Evolutionary conservation across 805 yeast species (phyloP).

Genomic region (Nakazawaea ambrosiae): DNA sequence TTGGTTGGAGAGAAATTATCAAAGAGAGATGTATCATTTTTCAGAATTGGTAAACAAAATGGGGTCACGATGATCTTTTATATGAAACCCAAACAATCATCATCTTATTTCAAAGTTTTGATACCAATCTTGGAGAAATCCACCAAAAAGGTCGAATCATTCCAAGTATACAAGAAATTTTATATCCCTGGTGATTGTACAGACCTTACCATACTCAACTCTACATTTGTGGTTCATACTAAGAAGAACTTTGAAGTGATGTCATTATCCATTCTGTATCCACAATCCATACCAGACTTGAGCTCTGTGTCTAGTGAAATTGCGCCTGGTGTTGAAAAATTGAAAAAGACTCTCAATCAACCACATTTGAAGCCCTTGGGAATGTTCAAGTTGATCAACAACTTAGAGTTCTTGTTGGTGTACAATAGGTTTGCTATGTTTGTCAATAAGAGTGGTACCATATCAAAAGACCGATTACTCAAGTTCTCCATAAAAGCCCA

Average conservation of each 20-base stretch:
- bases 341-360: slow-evolving; percentile 31
- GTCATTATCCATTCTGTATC: slow-evolving; percentile 49
- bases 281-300: slow-evolving; percentile 52
- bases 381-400: slow-evolving; percentile 52
- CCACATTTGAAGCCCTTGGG: slow-evolving; percentile 45
- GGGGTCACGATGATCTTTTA: slow-evolving; percentile 50
- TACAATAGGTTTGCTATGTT: slow-evolving; percentile 68
- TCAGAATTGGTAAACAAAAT: slow-evolving; percentile 63
- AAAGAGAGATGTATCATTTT: slow-evolving; percentile 50
- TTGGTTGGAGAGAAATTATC: slow-evolving; percentile 43
- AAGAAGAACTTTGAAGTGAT: slow-evolving; percentile 60
- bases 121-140: slow-evolving; percentile 27
- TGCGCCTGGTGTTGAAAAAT: slow-evolving; percentile 26
- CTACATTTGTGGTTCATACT: slow-evolving; percentile 61
- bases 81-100: slow-evolving; percentile 45
- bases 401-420: slow-evolving; percentile 50
- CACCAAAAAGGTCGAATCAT: slow-evolving; percentile 32
- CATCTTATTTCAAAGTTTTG: slow-evolving; percentile 49
- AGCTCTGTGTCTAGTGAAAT: not conserved
- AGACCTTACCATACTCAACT: slow-evolving; percentile 57
- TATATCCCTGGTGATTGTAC: slow-evolving; percentile 48
- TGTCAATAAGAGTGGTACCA: slow-evolving; percentile 36
- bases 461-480: slow-evolving; percentile 32
- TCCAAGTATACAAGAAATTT: slow-evolving; percentile 39
- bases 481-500: slow-evolving; percentile 35